Evolutionary conservation across 1,284 basidiomycete species (phyloP).

Genomic region (Ganoderma leucocontextum): DNA sequence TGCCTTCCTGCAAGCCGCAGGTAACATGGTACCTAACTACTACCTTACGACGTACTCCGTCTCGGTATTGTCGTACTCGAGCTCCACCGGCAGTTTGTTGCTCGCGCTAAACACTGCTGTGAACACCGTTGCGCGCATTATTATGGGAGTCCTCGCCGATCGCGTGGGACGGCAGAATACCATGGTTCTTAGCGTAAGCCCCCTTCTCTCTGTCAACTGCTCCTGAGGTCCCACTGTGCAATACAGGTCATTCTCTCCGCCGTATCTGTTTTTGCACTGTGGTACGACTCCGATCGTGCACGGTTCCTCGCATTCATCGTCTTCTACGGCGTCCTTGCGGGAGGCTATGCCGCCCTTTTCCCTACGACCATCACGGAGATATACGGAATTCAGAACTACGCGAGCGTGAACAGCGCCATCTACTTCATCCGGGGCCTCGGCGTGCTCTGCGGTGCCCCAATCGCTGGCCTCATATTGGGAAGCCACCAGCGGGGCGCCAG

Average conservation of each 20-base stretch:
- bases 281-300: constrained; percentile 47
- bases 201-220: constrained; percentile 8
- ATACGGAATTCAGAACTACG: constrained; percentile 52
- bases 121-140: constrained; percentile 52
- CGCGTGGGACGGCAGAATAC: constrained; percentile 55
- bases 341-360: constrained; percentile 53
- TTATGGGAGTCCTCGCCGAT: constrained; percentile 54
- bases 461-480: constrained; percentile 52
- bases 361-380: constrained; percentile 54
- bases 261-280: constrained; percentile 47
- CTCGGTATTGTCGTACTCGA: constrained; percentile 49
- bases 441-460: constrained; percentile 49
- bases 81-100: constrained; percentile 48
- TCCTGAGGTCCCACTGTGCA: not conserved
- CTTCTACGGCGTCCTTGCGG: constrained; percentile 50
- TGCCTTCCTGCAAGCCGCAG: constrained; percentile 54
- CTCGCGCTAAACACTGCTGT: constrained; percentile 53
- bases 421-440: constrained; percentile 53
- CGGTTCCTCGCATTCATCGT: constrained; percentile 50
- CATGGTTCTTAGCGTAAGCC: constrained; percentile 48
- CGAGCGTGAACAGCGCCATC: constrained; percentile 50
- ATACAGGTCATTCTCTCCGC: constrained; percentile 50
- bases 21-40: constrained; percentile 54
- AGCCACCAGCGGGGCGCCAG: constrained; percentile 40
- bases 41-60: constrained; percentile 54